Evolutionary conservation across 1,139 yeast genomes (phyloP).

Genomic region (Arxiozyma bovina): DNA sequence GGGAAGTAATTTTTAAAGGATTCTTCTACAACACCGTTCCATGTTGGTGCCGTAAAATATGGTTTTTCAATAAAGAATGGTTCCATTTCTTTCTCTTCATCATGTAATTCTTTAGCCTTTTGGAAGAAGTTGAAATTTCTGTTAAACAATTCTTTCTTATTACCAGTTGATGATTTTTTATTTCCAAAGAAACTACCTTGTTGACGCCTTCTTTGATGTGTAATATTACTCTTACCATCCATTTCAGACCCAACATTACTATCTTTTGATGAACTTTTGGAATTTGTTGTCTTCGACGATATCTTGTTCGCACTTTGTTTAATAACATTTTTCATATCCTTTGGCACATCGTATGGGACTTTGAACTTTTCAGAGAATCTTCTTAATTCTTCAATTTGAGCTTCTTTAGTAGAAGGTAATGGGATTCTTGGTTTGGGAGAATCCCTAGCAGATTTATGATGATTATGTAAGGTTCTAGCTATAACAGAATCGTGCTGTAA

Average conservation of each 20-base stretch:
- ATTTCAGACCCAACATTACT: neutral
- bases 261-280: slow-evolving; percentile 10
- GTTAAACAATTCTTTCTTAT: slow-evolving; percentile 33
- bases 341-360: slow-evolving; percentile 64
- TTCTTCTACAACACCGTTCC: slow-evolving; percentile 55
- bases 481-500: neutral
- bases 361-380: slow-evolving; percentile 80
- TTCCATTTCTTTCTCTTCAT: slow-evolving; percentile 27
- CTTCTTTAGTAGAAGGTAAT: slow-evolving; percentile 36
- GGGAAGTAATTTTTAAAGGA: slow-evolving; percentile 44
- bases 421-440: slow-evolving; percentile 10
- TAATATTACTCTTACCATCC: neutral
- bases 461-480: slow-evolving; percentile 3
- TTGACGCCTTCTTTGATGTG: slow-evolving; percentile 23
- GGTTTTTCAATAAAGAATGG: slow-evolving; percentile 49
- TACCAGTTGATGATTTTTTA: slow-evolving; percentile 38
- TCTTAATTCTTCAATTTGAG: slow-evolving; percentile 68
- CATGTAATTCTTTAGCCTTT: slow-evolving; percentile 31
- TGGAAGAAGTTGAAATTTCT: slow-evolving; percentile 52
- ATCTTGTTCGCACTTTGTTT: neutral
- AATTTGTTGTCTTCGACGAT: slow-evolving; percentile 22
- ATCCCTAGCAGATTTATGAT: slow-evolving; percentile 5
- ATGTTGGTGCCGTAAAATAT: slow-evolving; percentile 70
- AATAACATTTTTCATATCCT: slow-evolving; percentile 44
- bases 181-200: slow-evolving; percentile 25